Evolutionary conservation across 768 basidiomycete species (phyloP), one percentile per base, ranked within the genome.

Genomic region (Mycena pura): DNA sequence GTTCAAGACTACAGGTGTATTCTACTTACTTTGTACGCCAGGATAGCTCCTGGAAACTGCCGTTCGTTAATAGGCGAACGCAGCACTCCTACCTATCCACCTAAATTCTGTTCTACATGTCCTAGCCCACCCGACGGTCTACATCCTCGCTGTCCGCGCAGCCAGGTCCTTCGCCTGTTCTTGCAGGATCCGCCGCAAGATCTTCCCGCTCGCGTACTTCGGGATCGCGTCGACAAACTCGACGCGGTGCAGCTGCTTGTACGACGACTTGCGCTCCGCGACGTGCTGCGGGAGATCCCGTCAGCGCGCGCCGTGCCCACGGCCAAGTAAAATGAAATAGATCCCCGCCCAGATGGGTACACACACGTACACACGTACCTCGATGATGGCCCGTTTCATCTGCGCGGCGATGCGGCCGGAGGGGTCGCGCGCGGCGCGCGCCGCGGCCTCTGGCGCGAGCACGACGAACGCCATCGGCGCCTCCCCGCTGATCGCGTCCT

Each of bases 401-500:
- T 56, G 22, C 3, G 9, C 5, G 27, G 28, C 38, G 3, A n/a
- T n/a, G 34, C 46, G 7, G 41, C 15, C 14, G 53, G 32, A 56
- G n/a, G n/a, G n/a, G n/a, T 57, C 67, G 36, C 24, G 46, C 29
- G 55, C 31, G 60, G 65, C 61, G 21, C 73, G 70, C 46, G 64
- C 64, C 27, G 69, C 61, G 5, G 82, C 76, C 6, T 72, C 68
- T 14, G 56, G 36, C 21, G 71, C 71, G 22, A 80, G 76, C 19
- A 80, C 80, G 15, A 86, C 77, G 67, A 83, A 86, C 3, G 85
- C 84, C 9, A 84, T 65, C 3, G 86, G 84, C 5, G 82, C 62
- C 63, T 87, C 84, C 15, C 85, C 83, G 43, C 75, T 78, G 66
- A 78, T 84, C 17, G 84, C 84, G 48, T 86, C 83, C 10, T 74